These are phyloP conservation scores for Tinospora cordifolia DNA, from an alignment of 164 flowering plant species.

Conservation along the genomic window DNA sequence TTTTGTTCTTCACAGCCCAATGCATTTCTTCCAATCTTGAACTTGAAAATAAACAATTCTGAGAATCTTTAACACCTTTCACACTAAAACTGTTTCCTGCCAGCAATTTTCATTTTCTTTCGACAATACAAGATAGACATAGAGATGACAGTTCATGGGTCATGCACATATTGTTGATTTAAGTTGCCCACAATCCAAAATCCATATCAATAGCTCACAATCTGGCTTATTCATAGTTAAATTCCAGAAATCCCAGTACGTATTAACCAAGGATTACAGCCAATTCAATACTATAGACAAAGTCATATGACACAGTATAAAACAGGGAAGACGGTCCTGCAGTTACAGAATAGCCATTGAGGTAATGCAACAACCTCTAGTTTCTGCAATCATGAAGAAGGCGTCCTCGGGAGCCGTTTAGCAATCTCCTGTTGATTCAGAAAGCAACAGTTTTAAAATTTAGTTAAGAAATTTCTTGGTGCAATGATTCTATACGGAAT, in stretches of 20 bases:
- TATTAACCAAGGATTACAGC: not conserved
- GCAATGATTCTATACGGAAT: not conserved
- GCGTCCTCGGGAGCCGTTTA: slow-evolving; percentile 72
- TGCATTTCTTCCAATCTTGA: too few species aligned
- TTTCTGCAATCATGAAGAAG: slow-evolving; percentile 31
- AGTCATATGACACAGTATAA: not conserved
- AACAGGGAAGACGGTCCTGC: not conserved
- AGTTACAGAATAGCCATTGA: not conserved
- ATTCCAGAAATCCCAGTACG: not conserved
- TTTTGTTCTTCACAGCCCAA: too few species aligned
- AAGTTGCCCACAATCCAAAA: not conserved
- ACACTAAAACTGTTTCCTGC: too few species aligned
- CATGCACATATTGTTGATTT: too few species aligned
- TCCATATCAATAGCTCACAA: not conserved
- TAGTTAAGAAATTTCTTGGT: not conserved
- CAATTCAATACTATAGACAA: too few species aligned
- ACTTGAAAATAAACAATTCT: too few species aligned
- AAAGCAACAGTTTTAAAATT: not conserved
- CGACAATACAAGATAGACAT: too few species aligned
- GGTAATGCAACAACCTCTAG: not conserved
- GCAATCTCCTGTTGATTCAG: slow-evolving; percentile 70
- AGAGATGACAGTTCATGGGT: too few species aligned
- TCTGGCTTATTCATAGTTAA: not conserved
- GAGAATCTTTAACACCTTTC: too few species aligned
- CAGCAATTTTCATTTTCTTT: too few species aligned